phyloP scores from a whole-genome alignment of 2,329 filamentous ascomycete species.

The Monilinia fructigena region DNA sequence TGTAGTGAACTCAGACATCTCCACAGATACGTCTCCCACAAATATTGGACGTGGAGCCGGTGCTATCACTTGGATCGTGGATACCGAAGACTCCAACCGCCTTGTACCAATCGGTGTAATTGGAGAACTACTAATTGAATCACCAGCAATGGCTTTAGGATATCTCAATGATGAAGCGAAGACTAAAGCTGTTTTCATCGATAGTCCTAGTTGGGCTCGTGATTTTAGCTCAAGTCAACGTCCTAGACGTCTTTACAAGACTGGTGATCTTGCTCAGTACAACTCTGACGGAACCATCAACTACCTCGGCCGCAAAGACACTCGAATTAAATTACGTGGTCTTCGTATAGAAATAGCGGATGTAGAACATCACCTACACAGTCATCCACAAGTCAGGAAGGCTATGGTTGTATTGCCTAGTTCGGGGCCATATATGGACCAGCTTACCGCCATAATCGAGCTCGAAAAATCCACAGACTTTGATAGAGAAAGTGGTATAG shows the following conservation, averaged over 20 bases:
- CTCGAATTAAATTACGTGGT: conserved; percentile 16
- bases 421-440: conserved; percentile 10
- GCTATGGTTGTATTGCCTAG: conserved; percentile 13
- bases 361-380: conserved; percentile 21
- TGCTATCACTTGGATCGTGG: conserved; percentile 42
- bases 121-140: conserved; percentile 45
- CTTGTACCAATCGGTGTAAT: conserved; percentile 40
- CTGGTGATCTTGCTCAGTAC: conserved; percentile 44
- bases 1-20: conserved; percentile 9
- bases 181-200: conserved; percentile 42
- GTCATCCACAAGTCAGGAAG: conserved; percentile 18
- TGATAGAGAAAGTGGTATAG: not conserved
- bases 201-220: conserved; percentile 27
- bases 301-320: conserved; percentile 17
- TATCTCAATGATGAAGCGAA: conserved; percentile 44
- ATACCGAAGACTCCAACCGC: conserved; percentile 42
- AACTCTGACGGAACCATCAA: conserved; percentile 19
- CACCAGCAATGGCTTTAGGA: conserved; percentile 42
- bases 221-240: not conserved
- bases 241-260: conserved; percentile 53
- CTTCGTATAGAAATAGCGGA: conserved; percentile 20
- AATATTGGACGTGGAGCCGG: conserved; percentile 31
- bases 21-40: conserved; percentile 15
- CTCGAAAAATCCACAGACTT: not conserved
- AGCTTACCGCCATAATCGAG: conserved; percentile 13